Evolutionary conservation across 352 stramenopile species (phyloP), one percentile per base, ranked within the genome.

Genomic region (Phytophthora agathidicida): DNA sequence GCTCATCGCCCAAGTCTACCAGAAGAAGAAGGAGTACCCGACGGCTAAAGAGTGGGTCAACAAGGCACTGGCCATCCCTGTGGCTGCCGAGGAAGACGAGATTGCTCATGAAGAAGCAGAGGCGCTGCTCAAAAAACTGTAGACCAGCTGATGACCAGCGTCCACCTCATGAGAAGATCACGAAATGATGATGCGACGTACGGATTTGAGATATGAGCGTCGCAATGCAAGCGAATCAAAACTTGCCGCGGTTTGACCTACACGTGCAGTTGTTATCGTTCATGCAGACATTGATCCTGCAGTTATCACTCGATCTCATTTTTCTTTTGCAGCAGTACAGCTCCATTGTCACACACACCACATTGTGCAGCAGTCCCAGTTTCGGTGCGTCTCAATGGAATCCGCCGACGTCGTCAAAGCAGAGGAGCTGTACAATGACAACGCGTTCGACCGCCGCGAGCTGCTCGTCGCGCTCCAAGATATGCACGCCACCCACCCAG

Each of bases 401-500:
- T 93, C 85, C 1, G 59, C 81, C 7, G 69, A 80, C 37, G 81
- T 81, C 11, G 65, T 88, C 24, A 73, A 83, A 38, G 83, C 84
- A 9, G 84, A 95, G 57, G 86, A 95, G 60, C 76, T 89, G 47
- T 95, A 92, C 68, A 83, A 90, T 50, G 74, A 91, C 71, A 77
- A 77, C 33, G 58, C 44, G 20, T 91, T 91, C 60, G 80, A 91
- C 60, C 86, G 86, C 23, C 80, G 71, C 30, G 71, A 88, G 61
- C 68, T 94, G 32, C 72, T 91, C 17, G 52, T 73, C 16, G 73
- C 83, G 31, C 69, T 95, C 47, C 73, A 87, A 49, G 70, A 72
- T 36, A 78, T 83, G 57, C 71, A 91, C 38, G 68, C 70, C 37
- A 61, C 73, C n/a, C 56, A 82, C 14, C 73, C 76, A 2, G 62